phyloP scores from a whole-genome alignment of 1,284 basidiomycete species.

The Cryptococcus sp. region DNA sequence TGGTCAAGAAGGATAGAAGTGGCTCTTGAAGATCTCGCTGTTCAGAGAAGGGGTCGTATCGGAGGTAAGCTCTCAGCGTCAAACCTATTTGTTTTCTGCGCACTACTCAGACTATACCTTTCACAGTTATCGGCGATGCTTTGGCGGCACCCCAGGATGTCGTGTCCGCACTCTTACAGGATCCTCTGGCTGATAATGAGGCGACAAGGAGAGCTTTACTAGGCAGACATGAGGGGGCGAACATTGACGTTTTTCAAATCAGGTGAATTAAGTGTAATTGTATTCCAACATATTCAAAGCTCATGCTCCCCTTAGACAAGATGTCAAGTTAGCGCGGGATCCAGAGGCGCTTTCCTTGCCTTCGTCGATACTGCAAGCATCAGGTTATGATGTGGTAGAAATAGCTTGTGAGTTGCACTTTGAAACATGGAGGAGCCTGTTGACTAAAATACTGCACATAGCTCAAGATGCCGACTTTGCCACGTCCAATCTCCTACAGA shows the following conservation, averaged over 20 bases:
- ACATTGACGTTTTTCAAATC: slow-evolving; percentile 18
- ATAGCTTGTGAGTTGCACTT: slow-evolving; percentile 19
- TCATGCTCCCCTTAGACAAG: slow-evolving; percentile 10
- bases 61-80: slow-evolving; percentile 29
- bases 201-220: slow-evolving; percentile 28
- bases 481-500: slow-evolving; percentile 19
- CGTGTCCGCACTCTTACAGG: slow-evolving; percentile 46
- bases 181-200: slow-evolving; percentile 37
- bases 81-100: too few species aligned
- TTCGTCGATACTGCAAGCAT: slow-evolving; percentile 36
- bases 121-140: slow-evolving; percentile 41
- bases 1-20: slow-evolving; percentile 34
- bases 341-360: slow-evolving; percentile 24
- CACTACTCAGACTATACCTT: slow-evolving; percentile 1
- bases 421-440: not conserved
- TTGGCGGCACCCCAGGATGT: slow-evolving; percentile 37
- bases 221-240: slow-evolving; percentile 17
- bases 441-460: not conserved
- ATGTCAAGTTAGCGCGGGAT: slow-evolving; percentile 3
- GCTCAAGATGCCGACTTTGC: slow-evolving; percentile 7
- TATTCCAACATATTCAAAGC: not conserved
- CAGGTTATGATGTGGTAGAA: slow-evolving; percentile 36
- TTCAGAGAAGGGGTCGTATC: slow-evolving; percentile 22
- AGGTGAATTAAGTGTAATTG: slow-evolving; percentile 6
- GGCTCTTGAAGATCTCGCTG: slow-evolving; percentile 21